Evolutionary conservation across 2,329 filamentous ascomycete species (phyloP).

Genomic region (Cordyceps cicadae): DNA sequence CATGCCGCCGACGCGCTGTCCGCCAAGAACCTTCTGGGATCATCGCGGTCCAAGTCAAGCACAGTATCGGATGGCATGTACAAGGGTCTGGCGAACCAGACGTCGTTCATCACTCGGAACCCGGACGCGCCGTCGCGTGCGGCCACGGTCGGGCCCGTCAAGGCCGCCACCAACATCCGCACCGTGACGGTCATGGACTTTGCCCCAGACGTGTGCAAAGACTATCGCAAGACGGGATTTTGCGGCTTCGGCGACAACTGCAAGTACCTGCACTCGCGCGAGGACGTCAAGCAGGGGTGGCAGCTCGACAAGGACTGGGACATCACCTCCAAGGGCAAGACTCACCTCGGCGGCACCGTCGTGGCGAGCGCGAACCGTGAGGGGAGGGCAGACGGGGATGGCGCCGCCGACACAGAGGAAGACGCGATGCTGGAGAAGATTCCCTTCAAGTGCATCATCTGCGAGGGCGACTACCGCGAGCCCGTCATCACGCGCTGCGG

Average conservation of each 20-base stretch:
- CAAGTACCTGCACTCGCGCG: constrained; percentile 69
- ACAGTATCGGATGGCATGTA: constrained; percentile 58
- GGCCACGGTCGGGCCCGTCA: constrained; percentile 68
- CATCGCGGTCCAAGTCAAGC: constrained; percentile 25
- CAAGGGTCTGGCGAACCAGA: constrained; percentile 64
- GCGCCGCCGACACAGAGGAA: constrained; percentile 48
- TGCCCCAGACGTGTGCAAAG: constrained; percentile 89
- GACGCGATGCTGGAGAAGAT: constrained; percentile 72
- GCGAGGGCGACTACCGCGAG: constrained; percentile 65
- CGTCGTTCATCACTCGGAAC: constrained; percentile 72
- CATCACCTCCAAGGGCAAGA: constrained; percentile 64
- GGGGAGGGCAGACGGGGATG: constrained; percentile 17
- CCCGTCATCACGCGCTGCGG: constrained; percentile 85
- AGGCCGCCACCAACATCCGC: constrained; percentile 80
- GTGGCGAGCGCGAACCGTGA: constrained; percentile 51
- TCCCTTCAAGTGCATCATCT: constrained; percentile 84
- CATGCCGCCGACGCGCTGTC: constrained; percentile 40
- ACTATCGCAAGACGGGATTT: constrained; percentile 70
- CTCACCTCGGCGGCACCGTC: constrained; percentile 51
- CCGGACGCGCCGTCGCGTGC: constrained; percentile 57
- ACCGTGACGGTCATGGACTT: constrained; percentile 88
- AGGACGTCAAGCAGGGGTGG: constrained; percentile 87
- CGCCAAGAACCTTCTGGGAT: constrained; percentile 48
- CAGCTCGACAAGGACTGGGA: constrained; percentile 95
- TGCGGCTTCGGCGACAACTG: constrained; percentile 56